A percentile compares a stretch with the other conserved stretches of the same genome.
phyloP scores from a whole-genome alignment of 1,284 basidiomycete genomes.

The Phaffia rhodozyma region DNA sequence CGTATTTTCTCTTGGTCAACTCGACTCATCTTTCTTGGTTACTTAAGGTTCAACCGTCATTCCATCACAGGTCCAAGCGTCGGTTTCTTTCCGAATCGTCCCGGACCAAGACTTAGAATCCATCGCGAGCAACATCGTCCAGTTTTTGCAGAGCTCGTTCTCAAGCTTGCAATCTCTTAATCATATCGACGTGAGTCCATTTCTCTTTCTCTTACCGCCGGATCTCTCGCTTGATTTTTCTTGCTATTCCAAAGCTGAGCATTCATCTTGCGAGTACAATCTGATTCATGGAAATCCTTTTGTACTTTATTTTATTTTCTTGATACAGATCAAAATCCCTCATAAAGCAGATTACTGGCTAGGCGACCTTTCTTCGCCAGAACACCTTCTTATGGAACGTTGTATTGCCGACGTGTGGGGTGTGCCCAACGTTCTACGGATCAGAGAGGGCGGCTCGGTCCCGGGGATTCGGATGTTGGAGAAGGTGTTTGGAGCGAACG shows the following conservation, averaged over 20 bases:
- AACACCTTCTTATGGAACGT: slow-evolving; percentile 69
- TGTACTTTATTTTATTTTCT: background rate
- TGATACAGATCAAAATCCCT: slow-evolving; percentile 54
- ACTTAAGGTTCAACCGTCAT: slow-evolving; percentile 69
- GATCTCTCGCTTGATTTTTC: background rate
- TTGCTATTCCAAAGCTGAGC: background rate
- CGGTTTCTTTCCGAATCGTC: slow-evolving; percentile 79
- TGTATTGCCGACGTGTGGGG: slow-evolving; percentile 79
- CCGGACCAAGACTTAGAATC: slow-evolving; percentile 76
- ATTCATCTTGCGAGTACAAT: background rate
- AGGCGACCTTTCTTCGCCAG: slow-evolving; percentile 65
- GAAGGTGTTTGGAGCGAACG: slow-evolving; percentile 63
- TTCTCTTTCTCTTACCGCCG: background rate
- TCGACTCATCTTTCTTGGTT: no score
- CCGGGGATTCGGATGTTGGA: slow-evolving; percentile 87
- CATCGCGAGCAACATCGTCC: slow-evolving; percentile 51
- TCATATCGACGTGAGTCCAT: slow-evolving; percentile 46
- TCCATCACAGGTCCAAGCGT: slow-evolving; percentile 62
- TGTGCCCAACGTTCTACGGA: slow-evolving; percentile 54
- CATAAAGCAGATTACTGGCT: slow-evolving; percentile 95
- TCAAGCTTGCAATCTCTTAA: slow-evolving; percentile 54
- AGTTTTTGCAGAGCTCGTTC: slow-evolving; percentile 54
- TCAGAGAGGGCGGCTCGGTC: slow-evolving; percentile 87
- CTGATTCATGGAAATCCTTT: background rate
- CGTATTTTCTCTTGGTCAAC: slow-evolving; percentile 25